Base-by-base conservation (phyloP, 441 rosid species). In the Geranium incanum region DNA sequence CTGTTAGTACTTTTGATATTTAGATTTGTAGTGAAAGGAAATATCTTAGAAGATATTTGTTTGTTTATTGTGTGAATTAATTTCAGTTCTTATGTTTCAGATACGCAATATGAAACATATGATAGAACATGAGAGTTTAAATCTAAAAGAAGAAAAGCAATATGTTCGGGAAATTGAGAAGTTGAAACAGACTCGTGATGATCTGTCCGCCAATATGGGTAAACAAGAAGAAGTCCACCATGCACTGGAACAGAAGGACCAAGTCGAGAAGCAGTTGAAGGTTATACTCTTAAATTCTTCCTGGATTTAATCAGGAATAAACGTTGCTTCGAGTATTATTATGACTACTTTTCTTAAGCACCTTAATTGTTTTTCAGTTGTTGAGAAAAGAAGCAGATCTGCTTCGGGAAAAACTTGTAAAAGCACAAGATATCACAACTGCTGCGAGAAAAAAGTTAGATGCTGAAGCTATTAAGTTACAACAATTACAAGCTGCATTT, bases 141-240 rank as follows among this genome's bases (percentile, higher is more conserved):
- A 84, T 71, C 72, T 93, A 69, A 90, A 80, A 79, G 96, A 91
- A 83, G 98, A 93, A 82, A 93, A 89, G 77, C 85, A 82, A 70
- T 79, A 76, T 23, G 81, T 93, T 73, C 90, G 86, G 73, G 93
- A 89, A 64, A 89, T 28, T 28, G 87, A 89, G 77, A 88, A 84
- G 68, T 76, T 88, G 82, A 88, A 82, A 83, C 86, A 81, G 3
- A 28, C 33, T 28, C 33, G 33, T 28, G 33, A 28, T 28, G 33
- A 28, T 28, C 33, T 28, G 33, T 28, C 33, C 33, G 33, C 33
- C 33, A 28, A 28, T 28, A 28, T 28, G 33, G 33, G 33, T 28
- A 28, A 28, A 28, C 33, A 28, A 2, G 33, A 74, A 75, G 95
- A 86, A 73, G 82, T 86, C 73, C 84, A 84, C 81, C 84, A 79